A percentile compares a stretch with the other conserved stretches of the same genome.
These are phyloP conservation scores for Chernovozyma sophiae-reginae DNA, from an alignment of 1,139 yeast genomes.

Conservation along the genomic window DNA sequence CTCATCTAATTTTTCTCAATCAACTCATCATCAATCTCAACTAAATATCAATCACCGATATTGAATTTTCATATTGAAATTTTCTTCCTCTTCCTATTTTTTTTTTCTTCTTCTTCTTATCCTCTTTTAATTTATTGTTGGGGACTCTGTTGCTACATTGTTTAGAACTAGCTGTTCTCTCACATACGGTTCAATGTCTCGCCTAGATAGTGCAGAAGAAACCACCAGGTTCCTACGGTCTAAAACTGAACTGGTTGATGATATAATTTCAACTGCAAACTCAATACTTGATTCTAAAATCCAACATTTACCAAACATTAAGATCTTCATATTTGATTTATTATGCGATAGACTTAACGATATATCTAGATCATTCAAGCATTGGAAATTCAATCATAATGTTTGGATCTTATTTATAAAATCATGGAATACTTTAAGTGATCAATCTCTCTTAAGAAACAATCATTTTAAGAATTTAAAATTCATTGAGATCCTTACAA, in stretches of 20 bases:
- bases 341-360: slow-evolving; percentile 64
- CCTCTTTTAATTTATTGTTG: too few relatives aligned
- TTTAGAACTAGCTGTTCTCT: too few relatives aligned
- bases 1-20: too few relatives aligned
- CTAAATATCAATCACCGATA: too few relatives aligned
- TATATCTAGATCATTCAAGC: slow-evolving; percentile 21
- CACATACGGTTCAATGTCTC: slow-evolving; percentile 10
- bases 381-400: slow-evolving; percentile 37
- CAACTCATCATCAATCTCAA: too few relatives aligned
- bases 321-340: slow-evolving; percentile 60
- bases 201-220: slow-evolving; percentile 48
- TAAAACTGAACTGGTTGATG: slow-evolving; percentile 41
- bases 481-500: slow-evolving; percentile 20
- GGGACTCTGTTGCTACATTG: too few relatives aligned
- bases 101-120: too few relatives aligned
- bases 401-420: slow-evolving; percentile 47
- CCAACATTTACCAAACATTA: slow-evolving; percentile 58
- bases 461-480: slow-evolving; percentile 32
- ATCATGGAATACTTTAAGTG: slow-evolving; percentile 31
- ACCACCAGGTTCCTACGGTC: slow-evolving; percentile 64
- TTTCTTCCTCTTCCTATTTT: too few relatives aligned
- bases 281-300: slow-evolving; percentile 35
- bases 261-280: slow-evolving; percentile 41
- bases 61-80: too few relatives aligned
- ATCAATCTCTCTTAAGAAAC: slow-evolving; percentile 16